Percentiles rank a stretch among this genome's conserved stretches.
Evolutionary conservation across 2,329 filamentous ascomycete genomes (phyloP).

Genomic region (Cordyceps farinosa): DNA sequence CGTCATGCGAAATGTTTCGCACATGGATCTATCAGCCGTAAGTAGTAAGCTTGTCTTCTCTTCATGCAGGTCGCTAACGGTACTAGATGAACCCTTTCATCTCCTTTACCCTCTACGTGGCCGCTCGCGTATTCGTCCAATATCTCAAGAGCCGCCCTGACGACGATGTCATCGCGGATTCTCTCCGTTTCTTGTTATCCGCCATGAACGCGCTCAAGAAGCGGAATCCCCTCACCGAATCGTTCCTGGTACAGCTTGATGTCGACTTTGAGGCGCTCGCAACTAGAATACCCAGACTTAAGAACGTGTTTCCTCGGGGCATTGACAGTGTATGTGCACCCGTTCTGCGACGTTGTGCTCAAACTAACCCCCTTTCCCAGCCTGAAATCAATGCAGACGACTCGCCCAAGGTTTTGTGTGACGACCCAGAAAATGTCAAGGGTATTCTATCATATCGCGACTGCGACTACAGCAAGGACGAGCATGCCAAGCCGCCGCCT

Average conservation of each 20-base stretch:
- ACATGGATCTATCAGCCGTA: constrained; percentile 80
- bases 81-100: constrained; percentile 89
- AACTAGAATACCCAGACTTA: constrained; percentile 56
- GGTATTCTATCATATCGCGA: constrained; percentile 45
- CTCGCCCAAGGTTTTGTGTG: constrained; percentile 27
- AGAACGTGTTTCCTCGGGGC: constrained; percentile 51
- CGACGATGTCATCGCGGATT: constrained; percentile 73
- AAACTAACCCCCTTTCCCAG: not conserved
- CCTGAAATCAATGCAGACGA: constrained; percentile 20
- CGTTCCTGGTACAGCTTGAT: constrained; percentile 89
- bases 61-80: constrained; percentile 23
- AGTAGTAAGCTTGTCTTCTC: constrained; percentile 31
- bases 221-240: constrained; percentile 88
- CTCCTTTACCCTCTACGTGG: constrained; percentile 94
- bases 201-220: constrained; percentile 88
- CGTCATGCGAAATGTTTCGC: constrained; percentile 93
- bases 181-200: constrained; percentile 82
- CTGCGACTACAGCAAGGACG: constrained; percentile 42
- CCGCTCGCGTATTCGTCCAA: constrained; percentile 90
- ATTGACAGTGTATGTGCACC: constrained; percentile 44
- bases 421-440: constrained; percentile 34
- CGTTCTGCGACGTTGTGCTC: too few species aligned
- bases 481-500: constrained; percentile 37
- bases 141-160: constrained; percentile 92
- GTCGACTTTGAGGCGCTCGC: constrained; percentile 80